Evolutionary conservation across 208 protist species (phyloP).

Genomic region (Acanthamoeba royreba): DNA sequence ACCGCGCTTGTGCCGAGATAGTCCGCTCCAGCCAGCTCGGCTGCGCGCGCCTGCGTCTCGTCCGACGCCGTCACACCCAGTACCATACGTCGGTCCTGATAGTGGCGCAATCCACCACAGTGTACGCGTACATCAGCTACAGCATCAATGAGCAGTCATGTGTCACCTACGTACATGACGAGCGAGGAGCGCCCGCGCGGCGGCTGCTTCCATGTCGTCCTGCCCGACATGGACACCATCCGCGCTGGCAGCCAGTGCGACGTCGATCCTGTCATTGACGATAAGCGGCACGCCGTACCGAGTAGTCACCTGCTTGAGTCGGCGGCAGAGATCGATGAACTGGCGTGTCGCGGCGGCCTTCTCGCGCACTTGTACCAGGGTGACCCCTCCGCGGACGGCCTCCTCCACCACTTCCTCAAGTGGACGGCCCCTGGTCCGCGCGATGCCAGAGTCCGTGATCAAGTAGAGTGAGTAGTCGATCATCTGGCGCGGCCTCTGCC

Average conservation of each 20-base stretch:
- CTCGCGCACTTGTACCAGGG: constrained; percentile 38
- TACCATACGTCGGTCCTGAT: neutral
- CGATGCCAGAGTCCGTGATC: neutral
- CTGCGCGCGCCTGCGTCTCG: neutral
- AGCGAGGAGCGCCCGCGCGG: neutral
- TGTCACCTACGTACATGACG: too few species aligned
- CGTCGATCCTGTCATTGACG: constrained; percentile 52
- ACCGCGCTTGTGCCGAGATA: constrained; percentile 53
- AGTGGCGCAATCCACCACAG: too few species aligned
- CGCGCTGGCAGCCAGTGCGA: constrained; percentile 33
- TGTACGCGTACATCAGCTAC: too few species aligned
- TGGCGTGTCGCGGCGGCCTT: neutral
- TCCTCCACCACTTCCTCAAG: constrained; percentile 17
- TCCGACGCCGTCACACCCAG: constrained; percentile 31
- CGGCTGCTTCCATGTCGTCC: neutral
- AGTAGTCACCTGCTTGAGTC: neutral
- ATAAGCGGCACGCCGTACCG: constrained; percentile 23
- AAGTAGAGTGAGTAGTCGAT: constrained; percentile 50
- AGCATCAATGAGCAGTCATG: too few species aligned
- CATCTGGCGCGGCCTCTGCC: too few species aligned
- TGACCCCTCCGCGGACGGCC: constrained; percentile 28
- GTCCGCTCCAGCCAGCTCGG: constrained; percentile 20
- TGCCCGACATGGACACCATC: constrained; percentile 62
- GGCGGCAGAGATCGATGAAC: neutral
- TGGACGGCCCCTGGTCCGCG: neutral